Evolutionary conservation across 768 basidiomycete genomes (phyloP).

Genomic region (Lanmaoa pseudosensibilis): DNA sequence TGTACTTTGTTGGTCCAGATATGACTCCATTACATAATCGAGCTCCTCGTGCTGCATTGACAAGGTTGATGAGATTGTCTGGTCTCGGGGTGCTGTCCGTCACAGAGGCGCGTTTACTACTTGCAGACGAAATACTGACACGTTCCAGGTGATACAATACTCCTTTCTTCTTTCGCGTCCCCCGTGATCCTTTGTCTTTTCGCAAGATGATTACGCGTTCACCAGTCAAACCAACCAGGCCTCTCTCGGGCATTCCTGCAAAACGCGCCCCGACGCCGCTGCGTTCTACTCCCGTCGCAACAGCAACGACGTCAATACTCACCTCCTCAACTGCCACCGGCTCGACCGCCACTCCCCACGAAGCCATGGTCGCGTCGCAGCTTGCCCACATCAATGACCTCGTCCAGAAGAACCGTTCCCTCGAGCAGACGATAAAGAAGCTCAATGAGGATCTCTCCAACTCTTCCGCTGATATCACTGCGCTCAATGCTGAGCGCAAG

Average conservation of each 20-base stretch:
- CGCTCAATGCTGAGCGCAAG: constrained; percentile 42
- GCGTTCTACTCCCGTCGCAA: constrained; percentile 18
- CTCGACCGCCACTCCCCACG: constrained; percentile 35
- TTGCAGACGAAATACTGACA: background rate
- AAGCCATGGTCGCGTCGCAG: constrained; percentile 58
- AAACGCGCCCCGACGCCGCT: constrained; percentile 23
- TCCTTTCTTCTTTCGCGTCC: background rate
- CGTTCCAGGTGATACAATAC: background rate
- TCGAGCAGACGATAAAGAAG: constrained; percentile 60
- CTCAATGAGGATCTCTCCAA: constrained; percentile 51
- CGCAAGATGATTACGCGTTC: constrained; percentile 30
- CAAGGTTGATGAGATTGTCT: constrained; percentile 11
- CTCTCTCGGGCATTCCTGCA: constrained; percentile 7
- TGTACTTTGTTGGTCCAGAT: too few species aligned
- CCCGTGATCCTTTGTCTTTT: background rate
- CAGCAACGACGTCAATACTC: constrained; percentile 27
- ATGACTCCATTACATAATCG: constrained; percentile 18
- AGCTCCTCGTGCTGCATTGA: background rate
- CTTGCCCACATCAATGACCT: constrained; percentile 73
- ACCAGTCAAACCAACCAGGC: constrained; percentile 24
- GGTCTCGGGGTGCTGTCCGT: constrained; percentile 2
- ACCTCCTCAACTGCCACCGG: constrained; percentile 31
- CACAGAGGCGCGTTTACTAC: constrained; percentile 4
- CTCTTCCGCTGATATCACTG: constrained; percentile 26
- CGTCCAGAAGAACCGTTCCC: constrained; percentile 62